Percentiles rank a stretch among this genome's conserved stretches.
phyloP scores from a whole-genome alignment of 805 yeast genomes.

The Cyberlindnera galapagoensis region DNA sequence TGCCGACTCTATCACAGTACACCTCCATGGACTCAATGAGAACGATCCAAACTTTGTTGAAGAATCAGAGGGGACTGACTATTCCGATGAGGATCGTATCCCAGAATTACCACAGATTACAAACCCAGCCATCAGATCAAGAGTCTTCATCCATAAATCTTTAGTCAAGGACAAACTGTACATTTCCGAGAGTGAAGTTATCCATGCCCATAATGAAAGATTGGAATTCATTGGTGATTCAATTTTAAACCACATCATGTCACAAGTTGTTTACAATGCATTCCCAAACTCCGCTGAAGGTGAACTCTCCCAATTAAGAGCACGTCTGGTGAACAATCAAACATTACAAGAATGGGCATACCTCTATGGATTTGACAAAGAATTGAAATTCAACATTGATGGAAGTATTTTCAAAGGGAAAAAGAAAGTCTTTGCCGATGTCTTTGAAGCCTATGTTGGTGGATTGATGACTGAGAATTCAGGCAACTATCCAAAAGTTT shows the following conservation, averaged over 20 bases:
- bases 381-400: slow-evolving; percentile 44
- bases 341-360: slow-evolving; percentile 65
- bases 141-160: slow-evolving; percentile 82
- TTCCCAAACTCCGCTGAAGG: slow-evolving; percentile 80
- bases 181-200: slow-evolving; percentile 48
- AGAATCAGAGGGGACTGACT: neutral
- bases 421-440: slow-evolving; percentile 77
- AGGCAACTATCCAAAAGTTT: slow-evolving; percentile 39
- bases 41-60: slow-evolving; percentile 20
- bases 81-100: slow-evolving; percentile 25
- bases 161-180: slow-evolving; percentile 51
- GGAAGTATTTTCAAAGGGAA: slow-evolving; percentile 44
- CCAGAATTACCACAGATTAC: slow-evolving; percentile 69
- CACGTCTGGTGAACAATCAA: slow-evolving; percentile 66
- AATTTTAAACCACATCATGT: slow-evolving; percentile 63
- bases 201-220: slow-evolving; percentile 73
- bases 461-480: slow-evolving; percentile 62
- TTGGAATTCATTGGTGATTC: slow-evolving; percentile 91
- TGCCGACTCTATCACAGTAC: slow-evolving; percentile 4
- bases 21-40: slow-evolving; percentile 4
- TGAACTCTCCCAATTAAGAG: slow-evolving; percentile 61
- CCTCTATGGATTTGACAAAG: slow-evolving; percentile 58
- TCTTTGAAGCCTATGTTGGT: slow-evolving; percentile 91
- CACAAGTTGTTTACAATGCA: slow-evolving; percentile 55
- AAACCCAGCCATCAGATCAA: slow-evolving; percentile 49